Conservation (phyloP, 139 green algal species). For the Tetradesmus lagerheimii region DNA sequence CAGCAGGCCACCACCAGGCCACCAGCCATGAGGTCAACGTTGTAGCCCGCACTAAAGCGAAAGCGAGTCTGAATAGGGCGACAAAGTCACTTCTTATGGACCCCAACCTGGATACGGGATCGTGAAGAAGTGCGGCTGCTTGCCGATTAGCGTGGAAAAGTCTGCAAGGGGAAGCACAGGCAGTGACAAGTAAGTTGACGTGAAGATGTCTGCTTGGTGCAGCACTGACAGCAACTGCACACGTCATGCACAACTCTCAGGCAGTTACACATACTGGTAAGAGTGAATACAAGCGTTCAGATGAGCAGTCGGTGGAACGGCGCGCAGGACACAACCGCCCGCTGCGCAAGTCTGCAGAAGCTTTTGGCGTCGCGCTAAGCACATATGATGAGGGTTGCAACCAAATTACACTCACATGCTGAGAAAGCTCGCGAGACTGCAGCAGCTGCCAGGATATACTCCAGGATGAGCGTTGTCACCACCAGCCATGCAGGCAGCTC, state of each 20-base stretch:
- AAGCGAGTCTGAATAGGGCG: too few species aligned
- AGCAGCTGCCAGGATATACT: constrained; percentile 50
- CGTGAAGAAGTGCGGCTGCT: constrained; percentile 50
- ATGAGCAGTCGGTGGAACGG: too few species aligned
- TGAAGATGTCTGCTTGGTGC: too few species aligned
- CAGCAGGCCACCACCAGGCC: constrained; percentile 48
- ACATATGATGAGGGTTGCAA: neutral
- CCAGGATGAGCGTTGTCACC: constrained; percentile 14
- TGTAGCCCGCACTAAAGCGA: constrained; percentile 19
- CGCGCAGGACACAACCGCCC: too few species aligned
- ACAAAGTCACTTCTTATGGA: too few species aligned
- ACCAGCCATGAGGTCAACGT: constrained; percentile 70
- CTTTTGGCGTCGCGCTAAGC: neutral
- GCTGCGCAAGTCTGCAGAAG: too few species aligned
- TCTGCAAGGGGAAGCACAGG: neutral
- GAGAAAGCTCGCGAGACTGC: constrained; percentile 77
- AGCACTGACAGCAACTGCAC: too few species aligned
- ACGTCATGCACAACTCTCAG: too few species aligned
- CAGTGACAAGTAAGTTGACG: neutral
- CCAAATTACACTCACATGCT: constrained; percentile 57
- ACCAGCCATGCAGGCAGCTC: constrained; percentile 70
- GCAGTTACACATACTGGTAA: too few species aligned
- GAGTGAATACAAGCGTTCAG: too few species aligned
- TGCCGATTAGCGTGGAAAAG: constrained; percentile 59
- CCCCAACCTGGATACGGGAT: too few species aligned